Evolutionary conservation across 2,329 filamentous ascomycete genomes (phyloP).

Genomic region (Dactylellina drechsleri): DNA sequence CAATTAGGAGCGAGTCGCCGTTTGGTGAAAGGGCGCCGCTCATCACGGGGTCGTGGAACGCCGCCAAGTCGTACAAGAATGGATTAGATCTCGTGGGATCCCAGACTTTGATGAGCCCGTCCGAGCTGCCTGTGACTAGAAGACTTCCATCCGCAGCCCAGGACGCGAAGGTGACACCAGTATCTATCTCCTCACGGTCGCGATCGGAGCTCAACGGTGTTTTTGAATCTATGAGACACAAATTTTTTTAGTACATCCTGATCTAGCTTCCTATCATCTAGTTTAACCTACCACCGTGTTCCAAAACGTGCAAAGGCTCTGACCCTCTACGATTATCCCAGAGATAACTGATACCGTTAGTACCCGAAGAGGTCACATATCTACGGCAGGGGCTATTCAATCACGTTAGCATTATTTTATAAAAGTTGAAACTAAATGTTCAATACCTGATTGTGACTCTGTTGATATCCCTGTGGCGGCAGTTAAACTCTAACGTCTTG

Average conservation of each 20-base stretch:
- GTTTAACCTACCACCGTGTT: slow-evolving; percentile 54
- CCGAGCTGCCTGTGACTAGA: slow-evolving; percentile 56
- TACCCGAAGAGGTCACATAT: slow-evolving; percentile 57
- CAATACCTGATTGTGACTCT: slow-evolving; percentile 57
- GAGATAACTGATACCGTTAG: slow-evolving; percentile 55
- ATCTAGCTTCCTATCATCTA: slow-evolving; percentile 3
- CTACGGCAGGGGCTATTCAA: slow-evolving; percentile 52
- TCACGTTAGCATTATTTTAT: slow-evolving; percentile 16
- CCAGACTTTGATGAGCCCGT: slow-evolving; percentile 58
- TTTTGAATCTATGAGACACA: slow-evolving; percentile 29
- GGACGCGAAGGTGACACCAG: slow-evolving; percentile 57
- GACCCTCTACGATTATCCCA: slow-evolving; percentile 55
- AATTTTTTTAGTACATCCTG: slow-evolving; percentile 9
- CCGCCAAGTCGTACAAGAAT: slow-evolving; percentile 56
- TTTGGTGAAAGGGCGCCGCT: slow-evolving; percentile 56
- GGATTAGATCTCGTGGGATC: slow-evolving; percentile 55
- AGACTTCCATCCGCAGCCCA: slow-evolving; percentile 53
- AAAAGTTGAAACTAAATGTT: not conserved
- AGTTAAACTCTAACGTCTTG: slow-evolving; percentile 44
- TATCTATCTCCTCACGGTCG: slow-evolving; percentile 55
- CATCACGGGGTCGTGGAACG: slow-evolving; percentile 57
- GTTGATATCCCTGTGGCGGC: slow-evolving; percentile 57
- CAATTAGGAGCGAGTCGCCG: slow-evolving; percentile 57
- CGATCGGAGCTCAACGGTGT: slow-evolving; percentile 46
- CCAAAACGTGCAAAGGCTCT: slow-evolving; percentile 44